Conservation (phyloP, 2,329 filamentous ascomycete species). For the Blastomyces parvus region DNA sequence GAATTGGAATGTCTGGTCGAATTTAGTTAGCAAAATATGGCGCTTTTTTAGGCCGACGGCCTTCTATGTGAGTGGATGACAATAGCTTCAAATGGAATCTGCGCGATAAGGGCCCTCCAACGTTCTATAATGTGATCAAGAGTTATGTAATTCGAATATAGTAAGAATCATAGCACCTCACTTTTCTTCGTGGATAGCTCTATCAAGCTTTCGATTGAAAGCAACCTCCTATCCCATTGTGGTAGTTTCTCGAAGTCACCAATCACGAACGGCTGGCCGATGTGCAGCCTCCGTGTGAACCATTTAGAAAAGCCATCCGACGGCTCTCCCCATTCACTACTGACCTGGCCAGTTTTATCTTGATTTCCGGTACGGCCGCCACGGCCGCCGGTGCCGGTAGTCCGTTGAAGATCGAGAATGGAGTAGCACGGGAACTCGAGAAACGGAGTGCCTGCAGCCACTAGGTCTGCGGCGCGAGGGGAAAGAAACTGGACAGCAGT, state of each 20-base stretch:
- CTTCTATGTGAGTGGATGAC: neutral
- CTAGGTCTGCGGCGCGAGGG: conserved; percentile 17
- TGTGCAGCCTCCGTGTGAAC: conserved; percentile 23
- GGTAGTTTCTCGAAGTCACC: conserved; percentile 26
- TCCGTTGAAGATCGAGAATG: conserved; percentile 20
- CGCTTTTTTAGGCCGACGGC: no score
- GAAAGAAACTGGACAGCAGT: neutral
- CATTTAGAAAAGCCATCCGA: conserved; percentile 18
- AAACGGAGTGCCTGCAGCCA: conserved; percentile 22
- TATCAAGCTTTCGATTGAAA: conserved; percentile 26
- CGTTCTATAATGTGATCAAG: neutral
- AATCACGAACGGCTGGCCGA: conserved; percentile 28
- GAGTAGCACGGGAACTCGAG: conserved; percentile 26
- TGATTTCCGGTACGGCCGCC: neutral
- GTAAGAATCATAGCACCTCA: conserved; percentile 11
- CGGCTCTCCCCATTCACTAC: neutral
- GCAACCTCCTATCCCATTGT: conserved; percentile 20
- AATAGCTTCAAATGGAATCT: neutral
- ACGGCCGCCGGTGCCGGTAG: neutral
- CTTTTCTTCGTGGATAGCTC: conserved; percentile 27
- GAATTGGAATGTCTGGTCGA: conserved; percentile 24
- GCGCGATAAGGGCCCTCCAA: neutral
- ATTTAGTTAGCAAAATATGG: neutral
- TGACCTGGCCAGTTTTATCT: neutral
- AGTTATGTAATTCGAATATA: neutral